phyloP scores from a whole-genome alignment of 2,329 filamentous ascomycete genomes.

The Clonostachys rosea region DNA sequence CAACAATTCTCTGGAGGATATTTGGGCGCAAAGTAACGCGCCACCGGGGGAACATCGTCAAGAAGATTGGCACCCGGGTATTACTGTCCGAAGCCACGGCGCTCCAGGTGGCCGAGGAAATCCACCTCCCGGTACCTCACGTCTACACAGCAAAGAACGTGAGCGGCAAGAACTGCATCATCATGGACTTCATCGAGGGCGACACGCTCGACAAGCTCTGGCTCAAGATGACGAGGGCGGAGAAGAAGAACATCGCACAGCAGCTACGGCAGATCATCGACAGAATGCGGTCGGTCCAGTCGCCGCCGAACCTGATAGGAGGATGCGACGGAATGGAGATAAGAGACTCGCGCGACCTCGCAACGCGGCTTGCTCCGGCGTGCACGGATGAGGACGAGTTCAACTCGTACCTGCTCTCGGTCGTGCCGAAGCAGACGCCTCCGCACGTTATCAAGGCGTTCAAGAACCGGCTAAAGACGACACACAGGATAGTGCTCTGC shows the following conservation, averaged over 20 bases:
- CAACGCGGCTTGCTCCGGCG: slow-evolving; percentile 10
- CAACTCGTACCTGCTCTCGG: slow-evolving; percentile 13
- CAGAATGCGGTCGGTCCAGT: slow-evolving; percentile 13
- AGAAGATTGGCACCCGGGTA: slow-evolving; percentile 17
- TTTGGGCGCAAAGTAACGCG: slow-evolving; percentile 13
- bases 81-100: slow-evolving; percentile 15
- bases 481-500: slow-evolving; percentile 34
- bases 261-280: slow-evolving; percentile 16
- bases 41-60: slow-evolving; percentile 11
- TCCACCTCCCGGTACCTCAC: slow-evolving; percentile 12
- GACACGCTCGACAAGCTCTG: slow-evolving; percentile 15
- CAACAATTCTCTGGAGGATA: slow-evolving; percentile 10
- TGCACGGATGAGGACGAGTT: slow-evolving; percentile 14
- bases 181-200: slow-evolving; percentile 16
- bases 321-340: slow-evolving; percentile 16
- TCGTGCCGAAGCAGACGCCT: slow-evolving; percentile 8
- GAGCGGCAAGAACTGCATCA: slow-evolving; percentile 10
- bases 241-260: slow-evolving; percentile 11
- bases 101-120: slow-evolving; percentile 9
- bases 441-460: slow-evolving; percentile 12
- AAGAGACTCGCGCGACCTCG: slow-evolving; percentile 12
- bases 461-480: slow-evolving; percentile 9
- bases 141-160: slow-evolving; percentile 8
- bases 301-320: slow-evolving; percentile 13
- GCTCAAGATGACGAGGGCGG: slow-evolving; percentile 10